Base-by-base conservation (phyloP, 2,329 filamentous ascomycete genomes). In the Nakataea oryzae region DNA sequence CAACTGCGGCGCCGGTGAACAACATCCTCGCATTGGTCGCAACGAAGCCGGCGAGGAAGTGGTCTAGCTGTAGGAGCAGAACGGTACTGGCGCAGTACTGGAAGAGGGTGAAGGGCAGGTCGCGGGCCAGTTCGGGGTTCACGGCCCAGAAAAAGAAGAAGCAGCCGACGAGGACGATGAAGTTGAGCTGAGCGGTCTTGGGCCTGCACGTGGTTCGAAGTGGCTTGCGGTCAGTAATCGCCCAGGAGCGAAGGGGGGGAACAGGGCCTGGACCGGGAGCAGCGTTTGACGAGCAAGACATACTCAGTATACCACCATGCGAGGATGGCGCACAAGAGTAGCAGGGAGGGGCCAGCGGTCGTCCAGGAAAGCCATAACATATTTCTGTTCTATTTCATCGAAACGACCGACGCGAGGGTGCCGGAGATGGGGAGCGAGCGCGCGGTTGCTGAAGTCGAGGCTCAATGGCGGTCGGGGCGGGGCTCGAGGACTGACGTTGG, bases 281-380 rank as follows among this genome's bases (percentile, higher is more conserved):
- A 50, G 41, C 21, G 21, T 17, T 50, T 50, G 34, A 17, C 12
- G 17, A 21, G 34, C 41, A n/a, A n/a, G 32, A 57, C 60, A 14
- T 57, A 61, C 69, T 78, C 74, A 69, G 74, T 74, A 66, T 75
- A 75, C 73, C 74, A 78, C 75, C 77, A 77, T 66, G 74, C 73
- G 61, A 78, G 67, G 65, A 75, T 71, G 66, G 74, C 72, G 67
- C 72, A 75, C 68, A 74, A 67, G 69, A 79, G 73, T 63, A 78
- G 73, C 67, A 79, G 68, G 65, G 76, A 76, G 66, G 76, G 74
- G 70, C 73, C 68, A 74, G 70, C 67, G 71, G 72, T 71, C 70
- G 76, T 74, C 75, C 74, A 78, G 75, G 75, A 74, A 74, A 71
- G 75, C 77, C 77, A 79, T 79, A 75, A 78, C 77, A 79, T 79